Evolutionary conservation across 108 stramenopile species (phyloP), one percentile per base, ranked within the genome.

Genomic region (Pseudonitzschia delicatissima): DNA sequence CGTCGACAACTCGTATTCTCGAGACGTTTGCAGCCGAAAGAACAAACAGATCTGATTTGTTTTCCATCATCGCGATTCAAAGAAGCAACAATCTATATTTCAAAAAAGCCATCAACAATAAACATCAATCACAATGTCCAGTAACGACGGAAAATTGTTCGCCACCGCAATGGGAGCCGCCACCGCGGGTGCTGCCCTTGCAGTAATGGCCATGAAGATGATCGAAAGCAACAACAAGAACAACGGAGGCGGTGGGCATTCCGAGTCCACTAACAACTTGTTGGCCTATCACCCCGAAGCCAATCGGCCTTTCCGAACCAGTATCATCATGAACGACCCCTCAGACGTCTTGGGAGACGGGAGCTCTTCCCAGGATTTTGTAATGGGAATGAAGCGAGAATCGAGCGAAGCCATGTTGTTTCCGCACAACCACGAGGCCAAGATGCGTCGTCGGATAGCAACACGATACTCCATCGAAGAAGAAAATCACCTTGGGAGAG

Each of bases 391-490:
- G 21, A 53, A 67, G 18, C 59, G 77, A 17, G 55, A 63, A 9
- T 51, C 68, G 5, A 49, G 45, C 36, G 68, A 68, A 23, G 68
- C 49, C 5, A 62, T 88, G 28, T 62, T 93, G 4, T 83, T 89
- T 45, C 89, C 94, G 18, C 90, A 91, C 74, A 82, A 86, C 59
- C 88, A 95, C 78, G 94, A 95, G 70, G 94, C 92, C 63, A 77
- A 86, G 61, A 95, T 95, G 94, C 77, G 86, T 17, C 80, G 87
- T 26, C 79, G 87, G 39, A 83, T 95, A 39, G 91, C 90, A 11
- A 83, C 87, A 9, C 79, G 93, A n/a, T 85, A 82, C 59, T 65
- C 84, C 33, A 86, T 95, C 45, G 90, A 92, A 74, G 87, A 92
- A 29, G 93, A 95, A 44, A 95, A 95, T 71, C 66, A 63, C 34